Evolutionary conservation across 768 basidiomycete genomes (phyloP), one percentile per base, ranked within the genome.

Genomic region (Calocera cornea): DNA sequence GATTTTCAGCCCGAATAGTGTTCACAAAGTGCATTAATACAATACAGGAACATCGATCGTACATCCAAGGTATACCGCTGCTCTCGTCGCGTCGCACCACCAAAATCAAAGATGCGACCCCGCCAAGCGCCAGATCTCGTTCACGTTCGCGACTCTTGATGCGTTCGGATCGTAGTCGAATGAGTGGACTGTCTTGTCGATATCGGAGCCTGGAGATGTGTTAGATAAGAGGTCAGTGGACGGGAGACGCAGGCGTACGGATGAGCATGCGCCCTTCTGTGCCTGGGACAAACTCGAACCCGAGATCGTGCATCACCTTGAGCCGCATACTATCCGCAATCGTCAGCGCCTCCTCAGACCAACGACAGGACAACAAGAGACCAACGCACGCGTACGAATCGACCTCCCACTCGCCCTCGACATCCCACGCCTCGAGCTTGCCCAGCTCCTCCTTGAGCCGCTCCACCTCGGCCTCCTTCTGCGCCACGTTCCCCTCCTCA

Each of bases 401-500:
- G 2, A 70, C 34, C 38, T 65, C 68, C 34, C 64, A 49, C 34
- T 69, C 70, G 16, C 54, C 65, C 34, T 50, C 41, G 17, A 67
- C 66, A 27, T 70, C 70, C 60, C 54, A 66, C 36, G 70, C 70
- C 41, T 70, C 67, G 31, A 70, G 41, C 41, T 65, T 49, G 24
- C 41, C 66, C 11, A 69, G 68, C 68, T 70, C 70, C 1, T 66
- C 68, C 47, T 44, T 66, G n/a, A 69, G 64, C 44, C 64, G 60
- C 3, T 33, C 47, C 29, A 66, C 44, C 63, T 70, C 70, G 11
- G 65, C 66, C 49, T 68, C 68, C 33, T 63, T 65, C 47, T 47
- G 65, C 19, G 64, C 68, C 24, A 67, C 40, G 29, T 36, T 29
- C 2, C 63, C 64, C 29, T 70, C 70, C 16, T 31, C 68, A 31